Evolutionary conservation across 768 basidiomycete species (phyloP), one percentile per base, ranked within the genome.

Genomic region (Phylloporus scabripes): DNA sequence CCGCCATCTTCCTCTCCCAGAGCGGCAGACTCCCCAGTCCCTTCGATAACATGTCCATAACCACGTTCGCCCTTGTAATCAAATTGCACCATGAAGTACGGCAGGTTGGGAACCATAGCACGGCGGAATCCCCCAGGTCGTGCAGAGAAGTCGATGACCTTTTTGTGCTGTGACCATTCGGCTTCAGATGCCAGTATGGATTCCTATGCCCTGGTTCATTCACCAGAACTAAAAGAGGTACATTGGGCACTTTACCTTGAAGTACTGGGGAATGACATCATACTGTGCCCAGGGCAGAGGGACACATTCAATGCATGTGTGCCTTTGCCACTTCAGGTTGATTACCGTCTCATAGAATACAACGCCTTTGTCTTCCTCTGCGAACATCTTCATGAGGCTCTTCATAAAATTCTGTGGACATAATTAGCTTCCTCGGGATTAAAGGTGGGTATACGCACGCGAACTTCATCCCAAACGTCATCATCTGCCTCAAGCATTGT

Each of bases 61-160:
- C 96, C 96, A 61, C 91, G 92, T 68, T 97, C 93, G 21, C 96
- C 93, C 60, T 94, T 97, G 68, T 98, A 77, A 69, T 99, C 96
- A 67, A 95, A 99, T 59, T 95, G 93, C 7, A 98, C 89, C 91
- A 94, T 95, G 61, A 99, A 99, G 69, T 99, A 99, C 1, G 96
- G 96, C 26, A 99, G 71, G 60, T 97, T 96, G 3, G 94, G 84
- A 10, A 99, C 95, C 87, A 99, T 89, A 21, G 90, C 83, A 0
- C 95, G 80, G 36, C 94, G 77, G 74, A 98, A 98, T 3, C 95
- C 95, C 15, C 95, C 94, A 1, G 92, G 89, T 4, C 92, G 76
- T 8, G 82, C 72, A 3, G 89, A 80, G 64, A 99, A 99, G 67
- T 95, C 91, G 56, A 99, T 97, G 45, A 97, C 72, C 62, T 97